phyloP scores from a whole-genome alignment of 2,329 filamentous ascomycete species.

The Gremmenia infestans region DNA sequence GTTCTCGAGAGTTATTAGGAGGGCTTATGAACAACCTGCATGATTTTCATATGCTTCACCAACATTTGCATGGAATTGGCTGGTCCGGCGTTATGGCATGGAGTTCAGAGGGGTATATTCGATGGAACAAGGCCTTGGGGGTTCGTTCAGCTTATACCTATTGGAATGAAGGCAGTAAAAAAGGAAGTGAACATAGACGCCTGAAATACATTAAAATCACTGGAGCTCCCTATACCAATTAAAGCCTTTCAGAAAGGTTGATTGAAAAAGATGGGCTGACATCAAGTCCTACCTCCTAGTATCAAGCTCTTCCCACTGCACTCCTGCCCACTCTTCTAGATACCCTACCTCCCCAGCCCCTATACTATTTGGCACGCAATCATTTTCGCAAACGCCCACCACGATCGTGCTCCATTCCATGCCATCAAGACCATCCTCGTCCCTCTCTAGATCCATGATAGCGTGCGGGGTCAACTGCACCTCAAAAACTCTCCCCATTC shows the following conservation, averaged over 20 bases:
- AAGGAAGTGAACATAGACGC: background rate
- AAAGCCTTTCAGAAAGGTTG: no score
- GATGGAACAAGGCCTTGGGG: conserved; percentile 13
- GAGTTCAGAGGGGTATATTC: conserved; percentile 19
- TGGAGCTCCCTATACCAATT: no score
- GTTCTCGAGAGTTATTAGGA: conserved; percentile 72
- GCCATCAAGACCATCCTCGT: conserved; percentile 67
- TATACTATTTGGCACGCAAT: conserved; percentile 63
- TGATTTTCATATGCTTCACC: conserved; percentile 32
- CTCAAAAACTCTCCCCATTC: conserved; percentile 74
- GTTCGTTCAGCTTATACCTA: background rate
- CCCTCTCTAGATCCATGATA: conserved; percentile 81
- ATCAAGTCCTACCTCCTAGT: conserved; percentile 4
- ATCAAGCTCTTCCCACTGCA: conserved; percentile 86
- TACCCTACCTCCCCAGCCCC: conserved; percentile 65
- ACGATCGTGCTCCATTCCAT: conserved; percentile 99
- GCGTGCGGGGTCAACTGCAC: conserved; percentile 87
- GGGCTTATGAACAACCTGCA: conserved; percentile 79
- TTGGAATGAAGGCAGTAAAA: background rate
- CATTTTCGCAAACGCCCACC: conserved; percentile 73
- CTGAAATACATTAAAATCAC: background rate
- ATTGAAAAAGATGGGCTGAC: background rate
- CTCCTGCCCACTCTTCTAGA: conserved; percentile 93
- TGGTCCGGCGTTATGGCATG: conserved; percentile 11
- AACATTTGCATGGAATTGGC: conserved; percentile 24